Evolutionary conservation across 2,329 filamentous ascomycete species (phyloP).

Genomic region (Epichloe baconii): DNA sequence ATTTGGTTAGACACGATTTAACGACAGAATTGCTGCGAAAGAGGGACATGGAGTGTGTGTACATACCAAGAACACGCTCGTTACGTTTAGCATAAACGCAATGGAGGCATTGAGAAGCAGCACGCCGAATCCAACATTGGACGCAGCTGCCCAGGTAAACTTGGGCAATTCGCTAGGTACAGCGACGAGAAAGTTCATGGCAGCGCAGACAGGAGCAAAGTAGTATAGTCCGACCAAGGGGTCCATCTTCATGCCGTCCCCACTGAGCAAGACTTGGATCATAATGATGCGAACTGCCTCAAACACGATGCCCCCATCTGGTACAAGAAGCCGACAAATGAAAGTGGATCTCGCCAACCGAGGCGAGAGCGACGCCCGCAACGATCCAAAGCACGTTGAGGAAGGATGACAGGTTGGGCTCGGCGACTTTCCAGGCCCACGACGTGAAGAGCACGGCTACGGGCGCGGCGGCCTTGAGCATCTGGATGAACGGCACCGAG

Average conservation of each 20-base stretch:
- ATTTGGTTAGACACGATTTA: slow-evolving; percentile 6
- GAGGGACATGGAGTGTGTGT: not conserved
- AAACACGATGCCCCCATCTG: slow-evolving; percentile 70
- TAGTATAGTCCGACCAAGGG: slow-evolving; percentile 82
- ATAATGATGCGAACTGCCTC: slow-evolving; percentile 74
- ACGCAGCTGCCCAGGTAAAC: slow-evolving; percentile 54
- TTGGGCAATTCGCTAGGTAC: slow-evolving; percentile 53
- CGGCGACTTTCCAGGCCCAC: slow-evolving; percentile 44
- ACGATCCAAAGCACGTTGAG: slow-evolving; percentile 40
- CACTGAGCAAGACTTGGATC: slow-evolving; percentile 71
- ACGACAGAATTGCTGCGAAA: not conserved
- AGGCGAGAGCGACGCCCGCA: slow-evolving; percentile 37
- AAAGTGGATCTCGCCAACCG: slow-evolving; percentile 56
- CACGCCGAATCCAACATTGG: slow-evolving; percentile 49
- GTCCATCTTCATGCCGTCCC: slow-evolving; percentile 72
- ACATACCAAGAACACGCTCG: slow-evolving; percentile 73
- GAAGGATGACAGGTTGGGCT: slow-evolving; percentile 31
- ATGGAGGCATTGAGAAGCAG: slow-evolving; percentile 63
- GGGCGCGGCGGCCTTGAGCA: slow-evolving; percentile 56
- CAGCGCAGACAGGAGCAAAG: slow-evolving; percentile 71
- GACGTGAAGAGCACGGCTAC: slow-evolving; percentile 53
- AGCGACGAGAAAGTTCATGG: slow-evolving; percentile 64
- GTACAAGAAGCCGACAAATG: slow-evolving; percentile 50
- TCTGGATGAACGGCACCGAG: slow-evolving; percentile 56
- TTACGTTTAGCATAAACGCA: slow-evolving; percentile 70